Evolutionary conservation across 2,329 filamentous ascomycete species (phyloP).

Genomic region (Fusarium illudens): DNA sequence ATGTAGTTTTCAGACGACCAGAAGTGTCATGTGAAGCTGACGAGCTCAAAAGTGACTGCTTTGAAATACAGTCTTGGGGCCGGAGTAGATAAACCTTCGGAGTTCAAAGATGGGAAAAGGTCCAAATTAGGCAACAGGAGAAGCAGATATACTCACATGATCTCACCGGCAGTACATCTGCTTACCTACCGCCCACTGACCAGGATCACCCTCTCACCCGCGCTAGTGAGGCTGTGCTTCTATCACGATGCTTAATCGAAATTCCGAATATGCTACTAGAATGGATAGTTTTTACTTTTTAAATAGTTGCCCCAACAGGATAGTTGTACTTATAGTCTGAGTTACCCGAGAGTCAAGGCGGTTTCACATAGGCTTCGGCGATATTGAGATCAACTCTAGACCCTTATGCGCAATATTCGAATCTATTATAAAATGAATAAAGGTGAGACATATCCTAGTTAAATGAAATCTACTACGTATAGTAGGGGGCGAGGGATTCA

Average conservation of each 20-base stretch:
- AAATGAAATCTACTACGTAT: background rate
- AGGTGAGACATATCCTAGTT: background rate
- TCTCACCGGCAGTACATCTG: background rate
- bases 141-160: background rate
- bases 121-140: background rate
- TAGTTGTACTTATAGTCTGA: background rate
- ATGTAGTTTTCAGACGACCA: background rate
- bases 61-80: background rate
- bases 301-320: background rate
- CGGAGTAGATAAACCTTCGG: background rate
- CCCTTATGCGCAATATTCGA: background rate
- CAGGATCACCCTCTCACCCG: background rate
- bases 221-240: no score
- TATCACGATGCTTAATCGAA: background rate
- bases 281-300: no score
- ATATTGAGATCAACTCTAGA: background rate
- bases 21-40: background rate
- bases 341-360: background rate
- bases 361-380: background rate
- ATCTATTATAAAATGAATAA: background rate
- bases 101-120: background rate
- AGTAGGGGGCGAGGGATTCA: background rate
- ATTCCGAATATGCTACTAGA: background rate
- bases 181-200: background rate
- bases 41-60: background rate